phyloP scores from a whole-genome alignment of 495 filamentous ascomycete genomes.

The Penicillium soppii region DNA sequence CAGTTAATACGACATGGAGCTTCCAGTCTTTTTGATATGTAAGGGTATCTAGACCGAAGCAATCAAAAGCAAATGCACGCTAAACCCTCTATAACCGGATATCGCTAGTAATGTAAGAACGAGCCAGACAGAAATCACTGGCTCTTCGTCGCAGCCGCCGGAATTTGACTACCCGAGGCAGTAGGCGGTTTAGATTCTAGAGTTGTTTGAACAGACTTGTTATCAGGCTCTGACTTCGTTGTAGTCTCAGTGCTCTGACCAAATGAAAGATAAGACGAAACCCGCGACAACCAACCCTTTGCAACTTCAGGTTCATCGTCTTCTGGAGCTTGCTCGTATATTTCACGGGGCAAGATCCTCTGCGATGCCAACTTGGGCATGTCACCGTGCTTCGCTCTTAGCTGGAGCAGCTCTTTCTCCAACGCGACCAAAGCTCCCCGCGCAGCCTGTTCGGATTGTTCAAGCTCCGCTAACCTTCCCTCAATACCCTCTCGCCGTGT shows the following conservation, averaged over 20 bases:
- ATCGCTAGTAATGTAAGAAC: background rate
- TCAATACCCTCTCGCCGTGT: conserved; percentile 73
- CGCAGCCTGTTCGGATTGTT: conserved; percentile 59
- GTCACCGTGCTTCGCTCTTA: conserved; percentile 47
- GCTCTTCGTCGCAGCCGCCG: background rate
- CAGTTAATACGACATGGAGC: background rate
- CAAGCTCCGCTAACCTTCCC: conserved; percentile 63
- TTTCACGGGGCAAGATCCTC: conserved; percentile 44
- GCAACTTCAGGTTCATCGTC: conserved; percentile 22
- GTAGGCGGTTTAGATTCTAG: background rate
- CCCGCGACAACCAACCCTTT: conserved; percentile 31
- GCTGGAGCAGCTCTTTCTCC: conserved; percentile 64
- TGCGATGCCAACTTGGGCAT: conserved; percentile 19
- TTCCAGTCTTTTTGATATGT: background rate
- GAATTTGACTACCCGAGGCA: background rate
- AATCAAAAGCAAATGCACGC: conserved; percentile 1
- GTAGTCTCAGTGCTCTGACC: conserved; percentile 4
- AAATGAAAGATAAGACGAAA: conserved; percentile 36
- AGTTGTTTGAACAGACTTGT: background rate
- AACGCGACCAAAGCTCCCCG: conserved; percentile 59
- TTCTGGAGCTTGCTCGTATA: conserved; percentile 46
- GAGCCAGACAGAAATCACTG: background rate
- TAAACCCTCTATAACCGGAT: background rate
- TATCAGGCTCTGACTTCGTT: background rate
- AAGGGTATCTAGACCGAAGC: conserved; percentile 7